phyloP scores from a whole-genome alignment of 2,329 filamentous ascomycete genomes.

The Arachnomyces sp. region DNA sequence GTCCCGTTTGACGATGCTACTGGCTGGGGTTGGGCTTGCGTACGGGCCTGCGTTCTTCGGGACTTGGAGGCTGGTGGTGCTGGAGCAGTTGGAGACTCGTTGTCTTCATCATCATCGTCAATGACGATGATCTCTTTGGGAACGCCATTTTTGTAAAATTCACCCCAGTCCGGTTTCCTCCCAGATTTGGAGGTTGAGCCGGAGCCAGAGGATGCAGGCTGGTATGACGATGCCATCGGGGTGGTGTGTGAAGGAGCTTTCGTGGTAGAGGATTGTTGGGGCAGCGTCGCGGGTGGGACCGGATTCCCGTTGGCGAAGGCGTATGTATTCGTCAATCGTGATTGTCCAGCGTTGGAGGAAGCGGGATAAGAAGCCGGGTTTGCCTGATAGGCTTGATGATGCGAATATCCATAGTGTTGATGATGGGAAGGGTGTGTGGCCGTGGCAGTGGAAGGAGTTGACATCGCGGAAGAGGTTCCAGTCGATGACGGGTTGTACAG shows the following conservation, averaged over 20 bases:
- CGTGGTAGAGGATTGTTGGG: slow-evolving; percentile 10
- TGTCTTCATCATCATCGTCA: slow-evolving; percentile 51
- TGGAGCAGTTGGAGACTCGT: slow-evolving; percentile 41
- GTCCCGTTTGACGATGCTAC: slow-evolving; percentile 21
- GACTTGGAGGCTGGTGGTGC: slow-evolving; percentile 33
- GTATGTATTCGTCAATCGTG: slow-evolving; percentile 38
- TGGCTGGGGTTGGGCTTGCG: slow-evolving; percentile 16
- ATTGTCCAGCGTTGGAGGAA: slow-evolving; percentile 34
- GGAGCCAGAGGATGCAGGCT: slow-evolving; percentile 25
- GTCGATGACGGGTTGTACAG: slow-evolving; percentile 5
- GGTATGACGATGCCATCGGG: slow-evolving; percentile 31
- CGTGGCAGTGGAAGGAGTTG: slow-evolving; percentile 71
- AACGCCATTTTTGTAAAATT: slow-evolving; percentile 74
- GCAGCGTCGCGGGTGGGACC: slow-evolving; percentile 10
- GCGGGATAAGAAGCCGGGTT: slow-evolving; percentile 45
- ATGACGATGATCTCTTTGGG: slow-evolving; percentile 84
- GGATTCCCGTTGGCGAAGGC: slow-evolving; percentile 32
- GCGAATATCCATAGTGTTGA: slow-evolving; percentile 56
- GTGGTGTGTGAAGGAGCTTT: slow-evolving; percentile 14
- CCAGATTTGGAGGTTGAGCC: slow-evolving; percentile 37
- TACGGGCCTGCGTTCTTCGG: slow-evolving; percentile 18
- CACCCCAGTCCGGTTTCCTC: slow-evolving; percentile 66
- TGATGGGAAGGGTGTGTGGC: slow-evolving; percentile 64
- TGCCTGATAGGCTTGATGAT: slow-evolving; percentile 49
- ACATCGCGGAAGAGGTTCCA: slow-evolving; percentile 48